Conservation (phyloP, 805 yeast species). For the Candida arabinofermentans region DNA sequence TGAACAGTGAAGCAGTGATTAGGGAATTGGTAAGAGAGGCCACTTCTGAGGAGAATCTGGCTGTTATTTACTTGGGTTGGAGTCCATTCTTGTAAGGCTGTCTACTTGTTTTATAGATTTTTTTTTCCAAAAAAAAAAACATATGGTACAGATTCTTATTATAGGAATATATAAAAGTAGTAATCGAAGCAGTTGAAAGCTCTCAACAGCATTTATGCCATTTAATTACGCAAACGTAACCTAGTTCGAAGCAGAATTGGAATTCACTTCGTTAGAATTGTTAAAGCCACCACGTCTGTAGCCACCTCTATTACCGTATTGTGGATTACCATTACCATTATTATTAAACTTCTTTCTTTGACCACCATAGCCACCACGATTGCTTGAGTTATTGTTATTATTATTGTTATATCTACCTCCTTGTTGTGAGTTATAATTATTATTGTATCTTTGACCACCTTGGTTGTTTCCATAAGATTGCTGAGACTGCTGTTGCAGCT, state of each 20-base stretch:
- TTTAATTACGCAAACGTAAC: too few relatives aligned
- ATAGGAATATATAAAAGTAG: slow-evolving; percentile 1
- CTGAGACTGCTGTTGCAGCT: slow-evolving; percentile 37
- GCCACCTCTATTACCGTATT: slow-evolving; percentile 14
- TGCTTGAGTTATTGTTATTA: slow-evolving; percentile 26
- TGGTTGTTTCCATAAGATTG: slow-evolving; percentile 17
- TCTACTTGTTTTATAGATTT: not conserved
- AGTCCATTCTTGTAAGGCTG: slow-evolving; percentile 59
- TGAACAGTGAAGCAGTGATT: slow-evolving; percentile 82
- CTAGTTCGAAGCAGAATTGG: slow-evolving; percentile 25
- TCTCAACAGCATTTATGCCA: too few relatives aligned
- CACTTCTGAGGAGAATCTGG: slow-evolving; percentile 58
- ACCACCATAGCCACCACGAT: slow-evolving; percentile 12
- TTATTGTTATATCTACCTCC: slow-evolving; percentile 15
- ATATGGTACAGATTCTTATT: not conserved
- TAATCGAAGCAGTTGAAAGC: not conserved
- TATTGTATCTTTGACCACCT: slow-evolving; percentile 15
- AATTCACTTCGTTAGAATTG: slow-evolving; percentile 22
- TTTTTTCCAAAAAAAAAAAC: not conserved
- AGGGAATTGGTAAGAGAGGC: slow-evolving; percentile 80
- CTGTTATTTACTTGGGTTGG: slow-evolving; percentile 82
- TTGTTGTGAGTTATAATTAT: slow-evolving; percentile 22
- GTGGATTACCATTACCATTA: slow-evolving; percentile 8
- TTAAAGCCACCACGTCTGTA: slow-evolving; percentile 10
- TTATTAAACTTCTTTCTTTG: slow-evolving; percentile 27